phyloP scores from a whole-genome alignment of 768 basidiomycete species.

The Mycena sanguinolenta region DNA sequence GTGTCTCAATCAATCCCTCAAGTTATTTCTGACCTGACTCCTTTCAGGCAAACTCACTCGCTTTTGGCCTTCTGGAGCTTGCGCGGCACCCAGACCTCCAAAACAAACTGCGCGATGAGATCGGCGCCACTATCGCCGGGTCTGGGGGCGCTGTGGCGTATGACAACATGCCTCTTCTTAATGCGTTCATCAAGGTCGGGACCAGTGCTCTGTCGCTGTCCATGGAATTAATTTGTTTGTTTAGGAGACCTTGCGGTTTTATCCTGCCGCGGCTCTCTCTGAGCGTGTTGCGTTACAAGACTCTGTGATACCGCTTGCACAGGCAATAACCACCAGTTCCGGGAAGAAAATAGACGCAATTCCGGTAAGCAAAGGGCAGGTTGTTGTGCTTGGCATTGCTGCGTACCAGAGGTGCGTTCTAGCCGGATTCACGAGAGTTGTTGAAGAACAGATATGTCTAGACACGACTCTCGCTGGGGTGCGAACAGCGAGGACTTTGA shows the following conservation, averaged over 20 bases:
- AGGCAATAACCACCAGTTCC: constrained; percentile 45
- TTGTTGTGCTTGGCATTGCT: constrained; percentile 48
- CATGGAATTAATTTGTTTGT: constrained; percentile 36
- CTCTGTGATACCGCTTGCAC: constrained; percentile 56
- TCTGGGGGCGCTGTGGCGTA: constrained; percentile 3
- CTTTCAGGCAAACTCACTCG: constrained; percentile 47
- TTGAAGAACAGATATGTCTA: constrained; percentile 7
- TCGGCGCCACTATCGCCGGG: constrained; percentile 29
- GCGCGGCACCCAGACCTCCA: constrained; percentile 59
- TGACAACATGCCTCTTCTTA: constrained; percentile 26
- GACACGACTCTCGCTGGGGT: constrained; percentile 48
- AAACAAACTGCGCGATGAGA: constrained; percentile 60
- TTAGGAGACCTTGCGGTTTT: constrained; percentile 49
- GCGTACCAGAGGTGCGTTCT: constrained; percentile 50
- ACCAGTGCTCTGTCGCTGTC: not conserved
- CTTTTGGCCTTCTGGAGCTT: constrained; percentile 62
- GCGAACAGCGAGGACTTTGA: constrained; percentile 50
- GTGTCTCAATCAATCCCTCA: not conserved
- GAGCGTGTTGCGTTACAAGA: constrained; percentile 53
- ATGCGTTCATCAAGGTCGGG: constrained; percentile 29
- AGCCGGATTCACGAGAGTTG: not conserved
- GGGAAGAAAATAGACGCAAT: constrained; percentile 49
- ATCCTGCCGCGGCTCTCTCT: constrained; percentile 49
- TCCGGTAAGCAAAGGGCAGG: constrained; percentile 48
- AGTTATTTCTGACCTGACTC: constrained; percentile 5